Conservation (phyloP, 306 rosid genomes). For the Cicer bijugum region DNA sequence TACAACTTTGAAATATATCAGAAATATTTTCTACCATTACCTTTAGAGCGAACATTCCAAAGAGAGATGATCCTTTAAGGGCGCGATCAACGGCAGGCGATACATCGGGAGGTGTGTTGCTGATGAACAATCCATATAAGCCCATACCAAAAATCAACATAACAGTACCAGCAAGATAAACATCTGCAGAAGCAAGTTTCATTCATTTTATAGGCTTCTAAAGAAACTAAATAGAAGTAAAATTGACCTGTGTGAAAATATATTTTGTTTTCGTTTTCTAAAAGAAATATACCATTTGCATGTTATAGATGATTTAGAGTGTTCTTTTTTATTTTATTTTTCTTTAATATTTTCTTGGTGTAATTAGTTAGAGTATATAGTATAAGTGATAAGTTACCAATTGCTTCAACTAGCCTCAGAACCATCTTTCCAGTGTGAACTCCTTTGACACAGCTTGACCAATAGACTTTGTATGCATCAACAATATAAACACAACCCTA, state of each 20-base stretch:
- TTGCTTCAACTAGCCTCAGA: constrained; percentile 88
- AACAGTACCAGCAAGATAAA: constrained; percentile 98
- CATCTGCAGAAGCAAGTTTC: constrained; percentile 68
- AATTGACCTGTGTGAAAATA: not conserved
- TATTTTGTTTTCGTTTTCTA: no score
- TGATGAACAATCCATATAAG: constrained; percentile 84
- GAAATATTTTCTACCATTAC: constrained; percentile 44
- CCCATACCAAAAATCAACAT: constrained; percentile 98
- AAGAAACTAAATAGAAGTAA: constrained; percentile 8
- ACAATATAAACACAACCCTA: constrained; percentile 84
- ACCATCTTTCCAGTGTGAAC: constrained; percentile 92
- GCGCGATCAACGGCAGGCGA: constrained; percentile 69
- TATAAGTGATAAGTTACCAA: constrained; percentile 60
- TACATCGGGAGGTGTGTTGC: constrained; percentile 65
- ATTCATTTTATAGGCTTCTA: constrained; percentile 28
- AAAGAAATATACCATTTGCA: not conserved
- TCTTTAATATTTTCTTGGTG: constrained; percentile 1
- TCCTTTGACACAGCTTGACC: constrained; percentile 92
- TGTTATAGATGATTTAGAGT: no score
- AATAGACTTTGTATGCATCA: constrained; percentile 89
- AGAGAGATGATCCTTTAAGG: constrained; percentile 78
- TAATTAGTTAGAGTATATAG: constrained; percentile 9
- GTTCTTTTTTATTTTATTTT: not conserved
- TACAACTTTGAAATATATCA: no score
- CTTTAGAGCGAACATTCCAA: constrained; percentile 96